phyloP scores from a whole-genome alignment of 345 rosid species.

The Euphorbia tirucalli region DNA sequence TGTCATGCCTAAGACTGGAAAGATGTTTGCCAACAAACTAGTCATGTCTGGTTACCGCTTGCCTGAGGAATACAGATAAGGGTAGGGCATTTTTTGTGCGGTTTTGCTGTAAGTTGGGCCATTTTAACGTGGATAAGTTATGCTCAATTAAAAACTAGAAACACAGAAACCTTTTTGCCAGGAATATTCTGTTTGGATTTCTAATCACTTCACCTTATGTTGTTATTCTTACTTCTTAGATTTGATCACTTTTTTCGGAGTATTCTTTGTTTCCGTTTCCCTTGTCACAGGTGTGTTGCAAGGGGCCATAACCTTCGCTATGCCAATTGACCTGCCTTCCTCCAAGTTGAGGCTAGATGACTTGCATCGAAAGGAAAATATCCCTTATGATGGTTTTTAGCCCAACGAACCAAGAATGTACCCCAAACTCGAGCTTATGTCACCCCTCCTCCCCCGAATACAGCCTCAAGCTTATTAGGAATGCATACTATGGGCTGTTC shows the following conservation, averaged over 20 bases:
- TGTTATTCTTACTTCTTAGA: neutral
- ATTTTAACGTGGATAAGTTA: conserved; percentile 13
- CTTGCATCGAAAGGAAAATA: no score
- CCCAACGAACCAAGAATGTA: no score
- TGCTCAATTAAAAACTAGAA: conserved; percentile 5
- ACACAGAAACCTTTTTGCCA: neutral
- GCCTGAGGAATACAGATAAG: conserved; percentile 73
- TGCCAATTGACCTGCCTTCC: neutral
- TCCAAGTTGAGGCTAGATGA: neutral
- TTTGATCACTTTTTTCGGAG: neutral
- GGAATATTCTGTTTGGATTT: neutral
- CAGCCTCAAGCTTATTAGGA: no score
- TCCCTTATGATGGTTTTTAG: no score
- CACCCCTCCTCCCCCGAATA: no score
- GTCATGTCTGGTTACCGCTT: conserved; percentile 70
- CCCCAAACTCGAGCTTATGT: no score
- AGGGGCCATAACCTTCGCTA: neutral
- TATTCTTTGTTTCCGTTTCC: neutral
- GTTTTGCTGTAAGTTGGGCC: conserved; percentile 33
- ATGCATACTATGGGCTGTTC: no score
- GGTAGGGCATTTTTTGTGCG: conserved; percentile 2
- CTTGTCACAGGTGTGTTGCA: neutral
- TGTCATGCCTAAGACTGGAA: conserved; percentile 94
- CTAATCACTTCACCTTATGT: neutral
- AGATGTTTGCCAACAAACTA: conserved; percentile 77